Conservation (phyloP, 2,329 filamentous ascomycete genomes). For the Verticillium zaregamsianum region DNA sequence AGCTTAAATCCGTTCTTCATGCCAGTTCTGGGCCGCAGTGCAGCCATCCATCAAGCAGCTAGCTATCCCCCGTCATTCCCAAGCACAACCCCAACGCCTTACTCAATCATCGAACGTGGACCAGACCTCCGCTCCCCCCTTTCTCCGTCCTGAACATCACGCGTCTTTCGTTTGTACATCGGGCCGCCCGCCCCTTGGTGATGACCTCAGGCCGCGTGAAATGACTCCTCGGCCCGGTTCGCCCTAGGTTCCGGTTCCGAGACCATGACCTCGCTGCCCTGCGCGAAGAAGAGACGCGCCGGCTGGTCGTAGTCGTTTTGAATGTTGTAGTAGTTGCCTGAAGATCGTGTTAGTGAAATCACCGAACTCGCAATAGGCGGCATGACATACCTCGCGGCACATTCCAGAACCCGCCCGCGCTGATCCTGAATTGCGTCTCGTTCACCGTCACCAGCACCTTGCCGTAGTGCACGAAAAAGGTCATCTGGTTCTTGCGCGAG, state of each 20-base stretch:
- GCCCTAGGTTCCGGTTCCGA: neutral
- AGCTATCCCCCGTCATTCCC: neutral
- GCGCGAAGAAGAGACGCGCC: constrained; percentile 85
- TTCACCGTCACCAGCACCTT: constrained; percentile 76
- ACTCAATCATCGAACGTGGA: neutral
- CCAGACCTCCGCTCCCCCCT: neutral
- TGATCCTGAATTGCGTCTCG: constrained; percentile 73
- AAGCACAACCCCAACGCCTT: neutral
- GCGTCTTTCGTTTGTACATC: neutral
- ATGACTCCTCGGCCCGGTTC: neutral
- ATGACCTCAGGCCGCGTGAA: neutral
- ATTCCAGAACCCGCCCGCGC: constrained; percentile 86
- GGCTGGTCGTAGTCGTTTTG: constrained; percentile 69
- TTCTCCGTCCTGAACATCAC: neutral
- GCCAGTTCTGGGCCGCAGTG: neutral
- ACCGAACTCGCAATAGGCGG: constrained; percentile 67
- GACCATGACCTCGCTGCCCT: constrained; percentile 62
- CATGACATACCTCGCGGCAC: constrained; percentile 79
- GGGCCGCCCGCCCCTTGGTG: neutral
- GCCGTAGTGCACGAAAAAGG: constrained; percentile 85
- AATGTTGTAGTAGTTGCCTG: constrained; percentile 93
- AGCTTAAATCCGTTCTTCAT: neutral
- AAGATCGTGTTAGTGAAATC: constrained; percentile 3
- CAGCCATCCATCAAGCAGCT: neutral
- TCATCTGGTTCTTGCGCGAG: constrained; percentile 92